phyloP scores from a whole-genome alignment of 2,329 filamentous ascomycete genomes.

The Fusarium cyanostomum region DNA sequence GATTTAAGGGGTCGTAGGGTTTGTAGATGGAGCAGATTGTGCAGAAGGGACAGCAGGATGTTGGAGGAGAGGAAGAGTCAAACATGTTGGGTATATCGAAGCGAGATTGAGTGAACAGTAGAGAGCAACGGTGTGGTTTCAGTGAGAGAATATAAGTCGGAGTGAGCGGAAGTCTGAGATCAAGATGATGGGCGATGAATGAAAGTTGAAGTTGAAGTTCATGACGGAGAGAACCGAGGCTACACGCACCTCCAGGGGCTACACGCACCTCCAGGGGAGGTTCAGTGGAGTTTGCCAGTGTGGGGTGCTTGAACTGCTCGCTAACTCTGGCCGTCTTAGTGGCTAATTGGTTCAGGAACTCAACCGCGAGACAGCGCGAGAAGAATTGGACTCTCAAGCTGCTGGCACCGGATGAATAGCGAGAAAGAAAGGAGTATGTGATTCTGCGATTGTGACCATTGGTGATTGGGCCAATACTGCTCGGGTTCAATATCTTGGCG shows the following conservation, averaged over 20 bases:
- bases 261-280: too few species aligned
- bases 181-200: background rate
- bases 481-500: background rate
- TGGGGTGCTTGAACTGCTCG: slow-evolving; percentile 30
- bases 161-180: background rate
- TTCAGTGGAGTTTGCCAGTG: slow-evolving; percentile 20
- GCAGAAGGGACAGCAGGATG: slow-evolving; percentile 69
- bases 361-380: background rate
- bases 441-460: background rate
- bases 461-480: background rate
- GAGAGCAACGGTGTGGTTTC: background rate
- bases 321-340: slow-evolving; percentile 8
- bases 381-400: background rate
- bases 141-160: background rate
- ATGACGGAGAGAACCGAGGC: slow-evolving; percentile 34
- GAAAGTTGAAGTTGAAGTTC: background rate
- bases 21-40: slow-evolving; percentile 61
- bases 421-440: background rate
- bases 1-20: slow-evolving; percentile 56
- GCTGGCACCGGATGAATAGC: too few species aligned
- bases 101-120: background rate
- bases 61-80: slow-evolving; percentile 49
- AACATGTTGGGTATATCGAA: slow-evolving; percentile 41
- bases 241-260: slow-evolving; percentile 4
- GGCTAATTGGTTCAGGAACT: slow-evolving; percentile 13